Evolutionary conservation across 257 asterid species (phyloP).

Genomic region (Penstemon eatonii): DNA sequence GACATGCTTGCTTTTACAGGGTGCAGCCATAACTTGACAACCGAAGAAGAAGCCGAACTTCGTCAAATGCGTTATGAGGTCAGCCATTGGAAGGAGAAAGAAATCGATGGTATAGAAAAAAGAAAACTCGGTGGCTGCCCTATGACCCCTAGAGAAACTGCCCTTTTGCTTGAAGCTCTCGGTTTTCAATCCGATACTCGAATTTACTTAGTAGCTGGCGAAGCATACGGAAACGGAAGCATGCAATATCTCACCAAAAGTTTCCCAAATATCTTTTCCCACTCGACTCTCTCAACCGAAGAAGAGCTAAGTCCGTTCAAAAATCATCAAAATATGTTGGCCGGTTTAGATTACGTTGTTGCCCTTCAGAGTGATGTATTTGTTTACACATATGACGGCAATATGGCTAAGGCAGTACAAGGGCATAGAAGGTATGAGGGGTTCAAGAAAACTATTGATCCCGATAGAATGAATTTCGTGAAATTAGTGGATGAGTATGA

Average conservation of each 20-base stretch:
- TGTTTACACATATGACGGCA: conserved; percentile 88
- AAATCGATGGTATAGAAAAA: conserved; percentile 76
- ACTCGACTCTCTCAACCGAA: conserved; percentile 66
- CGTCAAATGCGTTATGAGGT: conserved; percentile 81
- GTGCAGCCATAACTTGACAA: conserved; percentile 85
- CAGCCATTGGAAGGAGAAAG: conserved; percentile 97
- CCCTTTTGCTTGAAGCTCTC: conserved; percentile 80
- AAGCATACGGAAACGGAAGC: conserved; percentile 91
- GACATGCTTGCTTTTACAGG: conserved; percentile 99
- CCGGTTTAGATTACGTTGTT: conserved; percentile 90
- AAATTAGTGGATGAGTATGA: conserved; percentile 79
- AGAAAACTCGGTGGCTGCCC: conserved; percentile 92
- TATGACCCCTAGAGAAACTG: conserved; percentile 91
- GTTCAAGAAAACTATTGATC: conserved; percentile 84
- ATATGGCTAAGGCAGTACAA: conserved; percentile 99
- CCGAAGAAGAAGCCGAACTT: conserved; percentile 83
- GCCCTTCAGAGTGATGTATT: conserved; percentile 88
- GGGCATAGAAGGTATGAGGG: conserved; percentile 90
- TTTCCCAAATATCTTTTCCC: conserved; percentile 78
- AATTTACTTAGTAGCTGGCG: conserved; percentile 93
- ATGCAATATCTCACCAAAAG: conserved; percentile 74
- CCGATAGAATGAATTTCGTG: conserved; percentile 85
- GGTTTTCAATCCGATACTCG: conserved; percentile 74
- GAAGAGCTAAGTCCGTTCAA: conserved; percentile 68
- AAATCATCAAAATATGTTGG: conserved; percentile 94